Base-by-base conservation (phyloP, 306 rosid species). In the Malus fusca region DNA sequence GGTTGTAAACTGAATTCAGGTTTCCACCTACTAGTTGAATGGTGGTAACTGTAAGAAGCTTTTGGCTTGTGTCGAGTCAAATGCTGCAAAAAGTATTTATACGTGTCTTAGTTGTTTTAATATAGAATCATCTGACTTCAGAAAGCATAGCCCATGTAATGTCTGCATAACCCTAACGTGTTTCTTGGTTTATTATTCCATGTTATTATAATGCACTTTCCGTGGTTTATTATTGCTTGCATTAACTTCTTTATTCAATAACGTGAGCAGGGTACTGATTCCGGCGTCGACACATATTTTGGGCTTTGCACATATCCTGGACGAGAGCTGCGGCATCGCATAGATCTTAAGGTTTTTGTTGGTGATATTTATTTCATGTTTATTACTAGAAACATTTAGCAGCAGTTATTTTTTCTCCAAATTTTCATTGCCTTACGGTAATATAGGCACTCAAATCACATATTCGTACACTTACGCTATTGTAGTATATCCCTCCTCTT, bases 281-380 rank as follows among this genome's bases (percentile, higher is more conserved):
- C 91, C 81, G 92, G 93, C 35, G 93, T 92, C 68, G 98, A 90
- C 85, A 94, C 98, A 21, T 94, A 94, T 83, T 94, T 92, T 33
- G 98, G 98, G 35, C 89, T 92, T 58, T 94, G 93, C 85, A 85
- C 97, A 23, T 92, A 90, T 85, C 96, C 95, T 72, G 92, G 98
- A 77, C 84, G 84, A 74, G 98, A 94, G 86, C 68, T 90, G 70
- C 89, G 95, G 23, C 97, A 80, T 79, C 96, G 97, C 37, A 92
- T 94, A 76, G 97, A 94, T 92, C 76, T 94, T 5, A 94, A 92
- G 97, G 98, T 90, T 81, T 73, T 22, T 53, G 11, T 23, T 51
- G 37, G 40, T 66, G 51, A 68, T 48, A 13, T 15, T 12, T 22
- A 22, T 65, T 18, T 19, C 59, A 18, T 70, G 10, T 56, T 37